Conservation (phyloP, 2,329 filamentous ascomycete genomes). For the Dothiorella sarmentorum region DNA sequence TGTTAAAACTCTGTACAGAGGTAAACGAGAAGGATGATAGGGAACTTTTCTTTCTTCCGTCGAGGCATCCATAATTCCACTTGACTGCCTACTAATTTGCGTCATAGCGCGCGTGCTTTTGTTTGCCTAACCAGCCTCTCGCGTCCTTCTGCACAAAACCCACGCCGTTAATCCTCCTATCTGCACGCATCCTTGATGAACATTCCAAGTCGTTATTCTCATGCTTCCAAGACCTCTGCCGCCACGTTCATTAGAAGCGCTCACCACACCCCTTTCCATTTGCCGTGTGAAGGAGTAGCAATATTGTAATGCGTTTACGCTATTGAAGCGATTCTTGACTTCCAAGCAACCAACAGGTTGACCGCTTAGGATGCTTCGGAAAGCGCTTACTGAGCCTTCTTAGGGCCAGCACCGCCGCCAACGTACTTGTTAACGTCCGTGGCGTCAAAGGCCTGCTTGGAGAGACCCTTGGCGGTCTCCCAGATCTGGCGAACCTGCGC, state of each 20-base stretch:
- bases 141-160: background rate
- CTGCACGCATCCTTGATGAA: background rate
- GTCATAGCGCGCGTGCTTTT: background rate
- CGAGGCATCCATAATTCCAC: background rate
- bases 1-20: background rate
- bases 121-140: background rate
- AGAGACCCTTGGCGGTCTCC: constrained; percentile 70
- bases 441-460: constrained; percentile 70
- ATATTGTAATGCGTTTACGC: background rate
- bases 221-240: background rate
- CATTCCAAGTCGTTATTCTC: background rate
- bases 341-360: background rate
- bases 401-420: constrained; percentile 53
- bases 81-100: background rate
- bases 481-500: constrained; percentile 75
- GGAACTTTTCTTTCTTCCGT: background rate
- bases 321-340: background rate
- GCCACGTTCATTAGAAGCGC: background rate
- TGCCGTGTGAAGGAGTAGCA: background rate
- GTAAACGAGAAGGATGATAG: background rate
- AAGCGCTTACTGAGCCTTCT: constrained; percentile 60
- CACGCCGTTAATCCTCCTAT: background rate
- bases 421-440: constrained; percentile 77
- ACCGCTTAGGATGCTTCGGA: background rate
- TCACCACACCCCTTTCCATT: background rate